Conservation (phyloP, 306 rosid genomes). For the Abrus pulchellus region DNA sequence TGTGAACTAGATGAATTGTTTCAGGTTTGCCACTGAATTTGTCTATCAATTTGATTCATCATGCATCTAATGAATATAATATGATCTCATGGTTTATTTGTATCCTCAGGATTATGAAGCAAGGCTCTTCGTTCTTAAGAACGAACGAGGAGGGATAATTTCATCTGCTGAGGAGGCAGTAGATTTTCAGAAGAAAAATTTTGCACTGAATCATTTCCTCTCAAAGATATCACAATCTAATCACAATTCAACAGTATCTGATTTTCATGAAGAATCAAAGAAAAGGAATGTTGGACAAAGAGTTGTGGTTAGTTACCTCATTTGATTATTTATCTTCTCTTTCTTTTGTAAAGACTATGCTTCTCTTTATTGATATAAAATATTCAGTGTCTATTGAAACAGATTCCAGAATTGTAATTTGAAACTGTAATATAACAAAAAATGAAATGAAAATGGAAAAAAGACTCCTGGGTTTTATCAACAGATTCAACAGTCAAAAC, state of each 20-base stretch:
- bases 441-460: neutral
- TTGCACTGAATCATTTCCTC: slow-evolving; percentile 80
- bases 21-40: slow-evolving; percentile 66
- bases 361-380: slow-evolving; percentile 20
- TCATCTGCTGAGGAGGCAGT: slow-evolving; percentile 94
- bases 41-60: slow-evolving; percentile 47
- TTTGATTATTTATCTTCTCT: neutral
- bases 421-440: neutral
- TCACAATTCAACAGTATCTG: slow-evolving; percentile 57
- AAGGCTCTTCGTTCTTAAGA: slow-evolving; percentile 80
- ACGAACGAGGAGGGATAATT: slow-evolving; percentile 74
- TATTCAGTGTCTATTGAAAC: neutral
- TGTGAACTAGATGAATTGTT: slow-evolving; percentile 89
- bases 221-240: slow-evolving; percentile 71
- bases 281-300: slow-evolving; percentile 91
- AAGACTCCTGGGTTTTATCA: neutral
- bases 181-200: slow-evolving; percentile 79
- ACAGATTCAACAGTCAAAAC: slow-evolving; percentile 24
- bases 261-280: slow-evolving; percentile 59
- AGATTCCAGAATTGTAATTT: slow-evolving; percentile 12
- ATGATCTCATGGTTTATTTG: slow-evolving; percentile 42
- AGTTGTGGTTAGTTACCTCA: slow-evolving; percentile 78
- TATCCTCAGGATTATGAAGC: slow-evolving; percentile 82
- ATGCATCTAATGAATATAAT: slow-evolving; percentile 16
- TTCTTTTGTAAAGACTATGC: neutral